These are phyloP conservation scores for Alectoria sarmentosa DNA, from an alignment of 495 filamentous ascomycete genomes.

Conservation along the genomic window DNA sequence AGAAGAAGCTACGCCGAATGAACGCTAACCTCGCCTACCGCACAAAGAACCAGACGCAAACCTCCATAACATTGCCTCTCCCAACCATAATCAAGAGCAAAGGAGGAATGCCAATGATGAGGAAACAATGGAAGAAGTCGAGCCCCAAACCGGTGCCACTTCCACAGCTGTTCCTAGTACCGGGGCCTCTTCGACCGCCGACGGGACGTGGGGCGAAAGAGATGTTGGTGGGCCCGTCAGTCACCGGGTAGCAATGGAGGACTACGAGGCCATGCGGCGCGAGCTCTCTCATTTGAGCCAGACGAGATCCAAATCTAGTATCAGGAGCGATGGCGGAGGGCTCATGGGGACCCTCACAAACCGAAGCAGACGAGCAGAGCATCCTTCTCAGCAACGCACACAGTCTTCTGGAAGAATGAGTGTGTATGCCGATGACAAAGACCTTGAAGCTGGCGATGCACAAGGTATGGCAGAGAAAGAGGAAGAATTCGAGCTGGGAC, in stretches of 20 bases:
- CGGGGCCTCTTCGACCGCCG: constrained; percentile 23
- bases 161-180: constrained; percentile 20
- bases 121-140: constrained; percentile 2
- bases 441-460: constrained; percentile 27
- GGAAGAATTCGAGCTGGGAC: constrained; percentile 60
- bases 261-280: constrained; percentile 60
- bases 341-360: constrained; percentile 21
- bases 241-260: constrained; percentile 57
- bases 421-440: constrained; percentile 10
- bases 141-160: constrained; percentile 24
- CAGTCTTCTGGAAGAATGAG: neutral
- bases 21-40: neutral
- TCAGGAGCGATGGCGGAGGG: constrained; percentile 22
- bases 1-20: neutral
- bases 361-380: constrained; percentile 20
- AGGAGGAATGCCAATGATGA: neutral
- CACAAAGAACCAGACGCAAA: constrained; percentile 13
- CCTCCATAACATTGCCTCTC: constrained; percentile 19
- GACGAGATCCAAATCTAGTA: constrained; percentile 41
- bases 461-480: constrained; percentile 36
- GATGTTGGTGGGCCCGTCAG: constrained; percentile 58
- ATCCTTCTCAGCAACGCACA: constrained; percentile 5
- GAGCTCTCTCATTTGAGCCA: constrained; percentile 56
- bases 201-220: constrained; percentile 72
- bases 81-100: constrained; percentile 3